These are phyloP conservation scores for Stevia rebaudiana DNA, from an alignment of 140 eudicot species.

Conservation along the genomic window DNA sequence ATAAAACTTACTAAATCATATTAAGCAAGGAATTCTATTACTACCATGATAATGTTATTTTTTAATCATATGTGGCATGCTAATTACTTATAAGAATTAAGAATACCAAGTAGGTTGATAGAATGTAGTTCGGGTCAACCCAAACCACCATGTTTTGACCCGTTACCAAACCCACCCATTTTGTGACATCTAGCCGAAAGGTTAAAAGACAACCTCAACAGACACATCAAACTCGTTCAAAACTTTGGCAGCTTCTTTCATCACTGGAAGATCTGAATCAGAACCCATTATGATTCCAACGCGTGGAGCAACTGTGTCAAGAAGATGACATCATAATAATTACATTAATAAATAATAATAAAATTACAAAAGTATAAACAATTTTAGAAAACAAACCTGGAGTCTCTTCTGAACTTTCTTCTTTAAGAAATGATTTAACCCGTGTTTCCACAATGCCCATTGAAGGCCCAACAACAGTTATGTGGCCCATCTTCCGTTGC, in stretches of 20 bases:
- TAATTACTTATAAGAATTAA: neutral
- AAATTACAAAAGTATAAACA: neutral
- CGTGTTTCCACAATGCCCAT: constrained; percentile 67
- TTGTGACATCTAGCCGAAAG: neutral
- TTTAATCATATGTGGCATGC: neutral
- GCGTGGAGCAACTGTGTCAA: constrained; percentile 50
- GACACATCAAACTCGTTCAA: constrained; percentile 60
- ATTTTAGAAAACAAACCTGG: constrained; percentile 40
- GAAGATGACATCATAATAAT: neutral
- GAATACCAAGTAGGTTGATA: neutral
- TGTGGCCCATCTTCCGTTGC: constrained; percentile 99
- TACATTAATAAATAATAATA: neutral
- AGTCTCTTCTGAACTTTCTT: constrained; percentile 40
- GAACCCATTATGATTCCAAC: constrained; percentile 98
- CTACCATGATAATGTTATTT: neutral
- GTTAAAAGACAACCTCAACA: constrained; percentile 48
- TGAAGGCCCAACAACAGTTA: constrained; percentile 77
- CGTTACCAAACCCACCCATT: neutral
- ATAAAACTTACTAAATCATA: neutral
- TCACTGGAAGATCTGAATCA: constrained; percentile 95
- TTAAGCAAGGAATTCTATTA: neutral
- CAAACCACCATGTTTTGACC: neutral
- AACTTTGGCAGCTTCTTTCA: constrained; percentile 91
- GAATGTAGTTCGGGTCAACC: neutral
- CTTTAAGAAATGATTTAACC: constrained; percentile 51